These are phyloP conservation scores for Pleurotus citrinopileatus DNA, from an alignment of 768 basidiomycete species.

Conservation along the genomic window DNA sequence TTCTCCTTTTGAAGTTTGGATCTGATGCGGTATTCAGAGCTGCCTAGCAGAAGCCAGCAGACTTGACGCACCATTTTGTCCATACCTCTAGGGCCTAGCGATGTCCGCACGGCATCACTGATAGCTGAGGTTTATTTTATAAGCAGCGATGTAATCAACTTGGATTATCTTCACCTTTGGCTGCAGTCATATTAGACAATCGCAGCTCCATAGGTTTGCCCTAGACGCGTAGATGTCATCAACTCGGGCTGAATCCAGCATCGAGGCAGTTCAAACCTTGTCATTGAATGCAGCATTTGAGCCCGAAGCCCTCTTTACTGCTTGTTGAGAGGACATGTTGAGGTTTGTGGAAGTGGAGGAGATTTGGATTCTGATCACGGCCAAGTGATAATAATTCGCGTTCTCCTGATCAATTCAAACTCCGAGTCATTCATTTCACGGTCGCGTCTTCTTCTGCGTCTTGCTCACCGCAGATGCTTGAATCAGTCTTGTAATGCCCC, in stretches of 20 bases:
- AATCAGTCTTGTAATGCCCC: conserved; percentile 36
- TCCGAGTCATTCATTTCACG: conserved; percentile 17
- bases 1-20: conserved; percentile 94
- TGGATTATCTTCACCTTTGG: conserved; percentile 65
- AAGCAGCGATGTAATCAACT: too few relatives aligned
- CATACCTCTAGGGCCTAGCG: conserved; percentile 96
- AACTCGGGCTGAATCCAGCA: conserved; percentile 5
- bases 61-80: conserved; percentile 86
- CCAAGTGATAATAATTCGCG: conserved; percentile 18
- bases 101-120: conserved; percentile 95
- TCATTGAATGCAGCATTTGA: conserved; percentile 84
- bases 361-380: conserved; percentile 26
- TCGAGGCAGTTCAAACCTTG: conserved; percentile 52
- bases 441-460: conserved; percentile 5
- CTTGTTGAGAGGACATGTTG: conserved; percentile 37
- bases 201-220: conserved; percentile 98
- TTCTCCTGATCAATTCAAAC: conserved; percentile 1
- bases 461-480: conserved; percentile 37
- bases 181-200: conserved; percentile 95
- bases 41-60: conserved; percentile 4
- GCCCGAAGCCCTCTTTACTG: conserved; percentile 43
- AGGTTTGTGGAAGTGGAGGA: conserved; percentile 10
- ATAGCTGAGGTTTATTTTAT: conserved; percentile 58
- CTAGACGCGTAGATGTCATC: conserved; percentile 36
- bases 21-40: conserved; percentile 43